phyloP scores from a whole-genome alignment of 306 rosid genomes.

The Leucaena leucocephala region DNA sequence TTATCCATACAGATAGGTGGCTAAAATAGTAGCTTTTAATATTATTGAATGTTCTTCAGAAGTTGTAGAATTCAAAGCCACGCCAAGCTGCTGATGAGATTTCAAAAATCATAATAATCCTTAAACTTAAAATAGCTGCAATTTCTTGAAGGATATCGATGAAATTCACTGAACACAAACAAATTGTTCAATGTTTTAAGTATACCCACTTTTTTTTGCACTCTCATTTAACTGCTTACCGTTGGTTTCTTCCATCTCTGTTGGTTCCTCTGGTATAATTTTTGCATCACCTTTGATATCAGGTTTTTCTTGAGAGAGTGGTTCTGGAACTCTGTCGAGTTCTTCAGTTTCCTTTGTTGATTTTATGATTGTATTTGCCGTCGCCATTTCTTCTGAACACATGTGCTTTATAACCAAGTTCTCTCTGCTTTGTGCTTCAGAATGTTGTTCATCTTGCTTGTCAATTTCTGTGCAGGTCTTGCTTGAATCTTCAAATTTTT shows the following conservation, averaged over 20 bases:
- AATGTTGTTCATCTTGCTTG: slow-evolving; percentile 26
- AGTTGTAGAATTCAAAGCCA: neutral
- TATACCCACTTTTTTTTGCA: slow-evolving; percentile 22
- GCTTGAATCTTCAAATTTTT: slow-evolving; percentile 25
- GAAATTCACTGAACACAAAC: neutral
- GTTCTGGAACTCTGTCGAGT: neutral
- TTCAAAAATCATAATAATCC: neutral
- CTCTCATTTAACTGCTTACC: neutral
- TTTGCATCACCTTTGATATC: slow-evolving; percentile 10
- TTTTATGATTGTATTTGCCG: slow-evolving; percentile 23
- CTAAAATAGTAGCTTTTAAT: neutral
- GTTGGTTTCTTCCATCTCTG: slow-evolving; percentile 7
- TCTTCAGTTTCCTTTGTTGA: slow-evolving; percentile 23
- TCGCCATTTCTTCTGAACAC: slow-evolving; percentile 20
- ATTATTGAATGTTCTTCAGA: neutral
- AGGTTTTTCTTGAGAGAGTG: slow-evolving; percentile 10
- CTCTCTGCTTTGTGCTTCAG: slow-evolving; percentile 14
- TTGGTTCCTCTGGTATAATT: slow-evolving; percentile 13
- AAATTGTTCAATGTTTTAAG: slow-evolving; percentile 3
- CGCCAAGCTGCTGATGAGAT: neutral
- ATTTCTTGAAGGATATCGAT: neutral
- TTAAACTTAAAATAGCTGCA: slow-evolving; percentile 3
- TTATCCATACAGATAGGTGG: slow-evolving; percentile 3
- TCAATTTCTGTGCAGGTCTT: slow-evolving; percentile 5
- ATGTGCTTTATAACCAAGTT: neutral